Evolutionary conservation across 2,329 filamentous ascomycete genomes (phyloP).

Genomic region (Paecilomyces formosus): DNA sequence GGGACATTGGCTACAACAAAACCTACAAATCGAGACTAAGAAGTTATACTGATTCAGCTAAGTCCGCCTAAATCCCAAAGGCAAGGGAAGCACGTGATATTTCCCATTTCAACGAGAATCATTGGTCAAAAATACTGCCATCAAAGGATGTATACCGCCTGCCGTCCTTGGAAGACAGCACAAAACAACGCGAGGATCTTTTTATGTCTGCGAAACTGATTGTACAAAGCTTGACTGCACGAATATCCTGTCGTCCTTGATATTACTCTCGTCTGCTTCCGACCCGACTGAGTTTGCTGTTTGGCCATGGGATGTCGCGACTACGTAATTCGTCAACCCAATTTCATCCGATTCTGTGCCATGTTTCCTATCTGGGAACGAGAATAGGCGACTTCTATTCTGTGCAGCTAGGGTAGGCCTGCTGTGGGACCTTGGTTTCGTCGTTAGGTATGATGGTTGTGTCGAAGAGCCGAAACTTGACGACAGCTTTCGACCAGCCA

Average conservation of each 20-base stretch:
- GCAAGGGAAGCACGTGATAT: no score
- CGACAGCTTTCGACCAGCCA: not conserved
- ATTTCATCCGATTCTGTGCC: not conserved
- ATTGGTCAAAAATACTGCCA: no score
- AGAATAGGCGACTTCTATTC: not conserved
- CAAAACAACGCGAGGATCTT: no score
- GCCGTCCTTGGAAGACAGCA: no score
- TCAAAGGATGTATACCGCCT: no score
- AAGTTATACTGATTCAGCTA: no score
- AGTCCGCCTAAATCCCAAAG: no score
- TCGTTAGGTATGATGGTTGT: not conserved
- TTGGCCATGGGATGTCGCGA: not conserved
- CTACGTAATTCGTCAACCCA: not conserved
- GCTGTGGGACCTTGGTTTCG: not conserved
- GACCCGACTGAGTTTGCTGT: not conserved
- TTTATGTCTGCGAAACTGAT: not conserved
- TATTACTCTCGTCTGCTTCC: not conserved
- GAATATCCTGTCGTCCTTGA: not conserved
- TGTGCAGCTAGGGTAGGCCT: not conserved
- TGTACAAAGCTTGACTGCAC: not conserved
- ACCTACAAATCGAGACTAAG: no score
- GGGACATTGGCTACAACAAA: no score
- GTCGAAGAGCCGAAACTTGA: not conserved
- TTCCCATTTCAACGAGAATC: no score
- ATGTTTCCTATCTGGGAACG: not conserved